These are phyloP conservation scores for Teunomyces aglyptinius DNA, from an alignment of 805 yeast genomes.

Conservation along the genomic window DNA sequence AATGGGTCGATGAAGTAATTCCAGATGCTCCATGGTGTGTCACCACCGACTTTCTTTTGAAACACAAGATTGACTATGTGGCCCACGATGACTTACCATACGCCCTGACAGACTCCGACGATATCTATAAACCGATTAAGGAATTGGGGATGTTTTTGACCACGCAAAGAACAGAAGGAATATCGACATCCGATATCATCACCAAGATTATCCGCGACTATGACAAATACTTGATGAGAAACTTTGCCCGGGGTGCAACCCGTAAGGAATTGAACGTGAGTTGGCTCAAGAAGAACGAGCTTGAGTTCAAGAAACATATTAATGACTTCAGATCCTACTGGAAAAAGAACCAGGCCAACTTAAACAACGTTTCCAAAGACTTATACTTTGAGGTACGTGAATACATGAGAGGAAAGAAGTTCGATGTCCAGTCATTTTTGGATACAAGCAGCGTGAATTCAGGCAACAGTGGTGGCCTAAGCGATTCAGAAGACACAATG, in stretches of 20 bases:
- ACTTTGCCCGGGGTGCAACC: conserved; percentile 96
- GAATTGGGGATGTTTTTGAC: conserved; percentile 86
- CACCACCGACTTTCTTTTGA: conserved; percentile 70
- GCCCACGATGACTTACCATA: conserved; percentile 98
- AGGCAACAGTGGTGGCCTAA: conserved; percentile 13
- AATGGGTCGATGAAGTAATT: conserved; percentile 96
- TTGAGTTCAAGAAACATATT: conserved; percentile 89
- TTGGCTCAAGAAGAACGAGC: conserved; percentile 95
- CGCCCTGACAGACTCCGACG: conserved; percentile 84
- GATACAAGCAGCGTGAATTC: conserved; percentile 19
- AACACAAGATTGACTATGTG: conserved; percentile 88
- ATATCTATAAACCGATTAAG: conserved; percentile 90
- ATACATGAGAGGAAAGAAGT: conserved; percentile 52
- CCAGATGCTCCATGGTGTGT: conserved; percentile 96
- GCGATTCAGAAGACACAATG: conserved; percentile 29
- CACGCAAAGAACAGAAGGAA: conserved; percentile 95
- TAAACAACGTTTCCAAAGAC: conserved; percentile 75
- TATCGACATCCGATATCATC: conserved; percentile 92
- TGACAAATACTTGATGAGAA: conserved; percentile 94
- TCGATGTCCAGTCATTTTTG: conserved; percentile 25
- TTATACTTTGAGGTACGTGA: conserved; percentile 83
- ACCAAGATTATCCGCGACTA: conserved; percentile 93
- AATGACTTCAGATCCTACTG: conserved; percentile 83
- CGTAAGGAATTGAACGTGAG: conserved; percentile 94
- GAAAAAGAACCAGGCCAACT: conserved; percentile 66